Evolutionary conservation across 169 alveolate genomes (phyloP).

Genomic region (Perkinsus olseni): DNA sequence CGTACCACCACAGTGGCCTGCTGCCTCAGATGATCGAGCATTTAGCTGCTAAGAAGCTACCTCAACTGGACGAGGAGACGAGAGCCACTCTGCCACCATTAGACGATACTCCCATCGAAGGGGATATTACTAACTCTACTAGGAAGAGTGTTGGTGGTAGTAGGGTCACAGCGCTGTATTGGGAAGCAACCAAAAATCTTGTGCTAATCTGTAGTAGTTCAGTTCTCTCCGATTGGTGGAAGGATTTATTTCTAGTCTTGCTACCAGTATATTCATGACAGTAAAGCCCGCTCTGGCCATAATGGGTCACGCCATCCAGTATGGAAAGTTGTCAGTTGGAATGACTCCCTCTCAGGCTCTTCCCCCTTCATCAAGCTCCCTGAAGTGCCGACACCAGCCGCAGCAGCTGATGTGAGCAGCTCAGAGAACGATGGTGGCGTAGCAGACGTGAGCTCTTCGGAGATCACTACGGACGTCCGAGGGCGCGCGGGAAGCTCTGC

Average conservation of each 20-base stretch:
- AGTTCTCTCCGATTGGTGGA: no score
- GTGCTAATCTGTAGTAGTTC: background rate
- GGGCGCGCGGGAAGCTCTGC: background rate
- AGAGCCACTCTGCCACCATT: background rate
- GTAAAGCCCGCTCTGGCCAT: no score
- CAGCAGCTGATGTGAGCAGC: background rate
- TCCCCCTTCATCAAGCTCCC: background rate
- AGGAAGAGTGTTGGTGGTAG: background rate
- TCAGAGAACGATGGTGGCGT: background rate
- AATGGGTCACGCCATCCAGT: no score
- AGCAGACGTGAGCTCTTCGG: background rate
- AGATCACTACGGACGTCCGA: background rate
- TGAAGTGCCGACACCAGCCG: background rate
- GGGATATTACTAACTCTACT: background rate
- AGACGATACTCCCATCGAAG: background rate
- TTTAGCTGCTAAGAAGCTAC: background rate
- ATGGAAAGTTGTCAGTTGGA: background rate
- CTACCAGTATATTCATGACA: no score
- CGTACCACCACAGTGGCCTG: background rate
- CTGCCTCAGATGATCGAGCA: background rate
- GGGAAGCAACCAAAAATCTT: background rate
- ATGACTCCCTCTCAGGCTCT: background rate
- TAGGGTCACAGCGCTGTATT: background rate
- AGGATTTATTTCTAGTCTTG: no score
- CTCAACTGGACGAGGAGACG: background rate